Conservation (phyloP, 129 eudicot genomes). For the Chrysanthemum lavandulifolium region DNA sequence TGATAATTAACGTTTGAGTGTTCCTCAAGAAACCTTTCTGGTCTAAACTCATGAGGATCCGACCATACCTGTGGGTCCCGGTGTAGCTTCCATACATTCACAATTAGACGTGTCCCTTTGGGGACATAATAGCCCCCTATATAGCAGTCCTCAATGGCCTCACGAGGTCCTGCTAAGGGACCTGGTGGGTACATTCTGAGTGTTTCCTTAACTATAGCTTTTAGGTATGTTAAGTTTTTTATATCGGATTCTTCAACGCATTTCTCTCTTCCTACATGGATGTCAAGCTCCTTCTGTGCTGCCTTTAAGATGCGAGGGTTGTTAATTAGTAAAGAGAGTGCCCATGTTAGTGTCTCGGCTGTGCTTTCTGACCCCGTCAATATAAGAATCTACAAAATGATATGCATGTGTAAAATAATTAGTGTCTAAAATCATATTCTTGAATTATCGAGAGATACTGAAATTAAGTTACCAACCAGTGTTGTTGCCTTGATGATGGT, state of each 20-base stretch:
- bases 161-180: slow-evolving; percentile 42
- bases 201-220: slow-evolving; percentile 52
- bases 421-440: neutral
- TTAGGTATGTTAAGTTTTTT: slow-evolving; percentile 31
- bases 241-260: slow-evolving; percentile 47
- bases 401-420: neutral
- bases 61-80: neutral
- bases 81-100: neutral
- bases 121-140: slow-evolving; percentile 9
- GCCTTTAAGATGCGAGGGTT: slow-evolving; percentile 23
- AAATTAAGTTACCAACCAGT: slow-evolving; percentile 30
- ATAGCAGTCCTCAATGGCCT: neutral
- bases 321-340: slow-evolving; percentile 46
- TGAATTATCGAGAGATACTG: neutral
- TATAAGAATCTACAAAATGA: slow-evolving; percentile 36
- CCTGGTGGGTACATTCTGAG: slow-evolving; percentile 67
- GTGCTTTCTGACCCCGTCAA: slow-evolving; percentile 58
- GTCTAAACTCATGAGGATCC: neutral
- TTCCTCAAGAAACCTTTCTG: neutral
- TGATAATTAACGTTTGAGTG: slow-evolving; percentile 15
- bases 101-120: slow-evolving; percentile 16
- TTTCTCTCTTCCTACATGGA: neutral
- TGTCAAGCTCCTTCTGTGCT: slow-evolving; percentile 43
- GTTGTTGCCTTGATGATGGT: slow-evolving; percentile 59
- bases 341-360: slow-evolving; percentile 48